Base-by-base conservation (phyloP, 78 protist genomes). In the Dictyostelium citrinum region DNA sequence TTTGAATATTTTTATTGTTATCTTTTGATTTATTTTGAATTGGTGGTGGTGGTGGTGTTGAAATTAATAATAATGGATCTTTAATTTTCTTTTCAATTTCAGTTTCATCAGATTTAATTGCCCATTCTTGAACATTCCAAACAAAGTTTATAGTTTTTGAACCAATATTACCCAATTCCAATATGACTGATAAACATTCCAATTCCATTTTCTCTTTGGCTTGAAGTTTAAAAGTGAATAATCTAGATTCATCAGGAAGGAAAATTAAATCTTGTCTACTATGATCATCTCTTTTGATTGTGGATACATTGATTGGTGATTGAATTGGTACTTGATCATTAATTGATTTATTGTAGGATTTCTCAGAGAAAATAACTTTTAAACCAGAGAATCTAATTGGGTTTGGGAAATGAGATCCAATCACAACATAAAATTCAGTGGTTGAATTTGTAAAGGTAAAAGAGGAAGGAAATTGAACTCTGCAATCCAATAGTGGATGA, bases 61-160 rank as follows among this genome's bases (percentile, higher is more conserved):
- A 10, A 41, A 17, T 6, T 24, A 43, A n/a, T 35, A 61, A 37
- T 11, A 2, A 5, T 29, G 70, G 74, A 51, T 27, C 16, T 33
- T 41, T 41, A 22, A 24, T 41, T 39, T 20, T 76, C 27, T 64
- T 64, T n/a, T 85, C 83, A 3, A 58, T 45, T 9, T 85, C 83
- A 27, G 78, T 76, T n/a, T 78, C 86, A 68, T 88, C 93, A 22
- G 84, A 78, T 78, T 88, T 88, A 33, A 88, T 78, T 3, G 93
- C 93, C 93, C 93, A 88, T n/a, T 88, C 85, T n/a, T 72, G 72
- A 78, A 88, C 81, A 33, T 88, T 88, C 93, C 93, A 88, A 68
- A 70, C 7, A 14, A 78, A 88, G 17, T 88, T 88, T 20, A 88
- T 46, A 29, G 85, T 77, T 71, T 33, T 71, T 11, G 76, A 33